A percentile compares a stretch with the other conserved stretches of the same genome.
Evolutionary conservation across 2,329 filamentous ascomycete genomes (phyloP).

Genomic region (Simplicillium aogashimaense): DNA sequence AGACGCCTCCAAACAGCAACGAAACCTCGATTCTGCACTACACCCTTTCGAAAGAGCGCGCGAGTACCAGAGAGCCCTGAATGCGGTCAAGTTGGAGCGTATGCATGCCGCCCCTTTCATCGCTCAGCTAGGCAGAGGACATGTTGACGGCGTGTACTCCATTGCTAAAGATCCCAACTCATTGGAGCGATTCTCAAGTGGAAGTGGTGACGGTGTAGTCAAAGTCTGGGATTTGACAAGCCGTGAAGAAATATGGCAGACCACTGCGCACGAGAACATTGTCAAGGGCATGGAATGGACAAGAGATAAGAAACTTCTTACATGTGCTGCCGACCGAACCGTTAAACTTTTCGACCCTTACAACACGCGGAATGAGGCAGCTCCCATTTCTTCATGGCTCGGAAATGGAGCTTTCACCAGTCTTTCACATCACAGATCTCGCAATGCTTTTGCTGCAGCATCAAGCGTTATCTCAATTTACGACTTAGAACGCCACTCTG

Average conservation of each 20-base stretch:
- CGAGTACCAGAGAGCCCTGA: constrained; percentile 51
- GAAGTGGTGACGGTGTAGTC: constrained; percentile 83
- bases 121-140: constrained; percentile 76
- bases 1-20: constrained; percentile 52
- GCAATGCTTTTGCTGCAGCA: constrained; percentile 69
- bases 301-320: constrained; percentile 71
- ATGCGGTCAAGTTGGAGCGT: constrained; percentile 85
- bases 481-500: constrained; percentile 71
- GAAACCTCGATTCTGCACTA: constrained; percentile 72
- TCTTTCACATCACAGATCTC: constrained; percentile 70
- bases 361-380: constrained; percentile 54
- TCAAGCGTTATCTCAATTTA: constrained; percentile 79
- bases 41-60: constrained; percentile 87
- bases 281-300: constrained; percentile 92
- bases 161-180: constrained; percentile 72
- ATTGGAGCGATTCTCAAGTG: constrained; percentile 67
- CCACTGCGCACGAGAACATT: constrained; percentile 82
- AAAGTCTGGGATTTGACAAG: constrained; percentile 81
- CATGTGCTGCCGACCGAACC: constrained; percentile 76
- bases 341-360: constrained; percentile 92
- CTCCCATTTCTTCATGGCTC: constrained; percentile 77
- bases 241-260: constrained; percentile 65
- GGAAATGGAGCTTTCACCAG: constrained; percentile 75
- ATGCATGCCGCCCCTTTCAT: constrained; percentile 75
- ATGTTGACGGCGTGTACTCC: constrained; percentile 78